Evolutionary conservation across 805 yeast genomes (phyloP).

Genomic region (Blastobotrys attinorum): DNA sequence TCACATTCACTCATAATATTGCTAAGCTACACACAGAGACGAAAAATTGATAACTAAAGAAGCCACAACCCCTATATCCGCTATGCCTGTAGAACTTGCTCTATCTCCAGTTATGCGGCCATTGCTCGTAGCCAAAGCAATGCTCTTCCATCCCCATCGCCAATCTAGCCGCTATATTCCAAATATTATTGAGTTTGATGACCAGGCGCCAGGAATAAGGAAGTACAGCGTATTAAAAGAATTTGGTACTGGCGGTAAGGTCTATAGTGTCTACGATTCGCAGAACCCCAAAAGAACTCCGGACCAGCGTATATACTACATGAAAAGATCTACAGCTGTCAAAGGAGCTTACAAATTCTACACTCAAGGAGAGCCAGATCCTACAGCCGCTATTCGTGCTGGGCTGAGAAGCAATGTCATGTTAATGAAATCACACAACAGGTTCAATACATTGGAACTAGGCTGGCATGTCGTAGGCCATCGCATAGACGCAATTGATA

Average conservation of each 20-base stretch:
- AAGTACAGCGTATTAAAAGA: conserved; percentile 45
- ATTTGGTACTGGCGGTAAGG: conserved; percentile 55
- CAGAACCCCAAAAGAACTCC: conserved; percentile 26
- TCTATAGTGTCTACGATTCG: conserved; percentile 45
- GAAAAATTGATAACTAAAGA: too few species aligned
- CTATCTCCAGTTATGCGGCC: conserved; percentile 57
- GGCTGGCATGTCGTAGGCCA: conserved; percentile 60
- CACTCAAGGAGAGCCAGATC: conserved; percentile 45
- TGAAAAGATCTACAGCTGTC: conserved; percentile 56
- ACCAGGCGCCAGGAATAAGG: conserved; percentile 24
- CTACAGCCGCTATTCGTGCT: conserved; percentile 51
- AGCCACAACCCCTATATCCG: too few species aligned
- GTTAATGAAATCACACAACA: conserved; percentile 36
- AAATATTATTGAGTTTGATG: conserved; percentile 38
- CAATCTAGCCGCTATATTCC: conserved; percentile 51
- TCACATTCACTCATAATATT: too few species aligned
- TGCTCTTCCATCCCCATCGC: conserved; percentile 48
- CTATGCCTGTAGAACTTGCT: conserved; percentile 53
- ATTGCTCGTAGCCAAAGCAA: conserved; percentile 45
- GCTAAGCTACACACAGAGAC: not conserved
- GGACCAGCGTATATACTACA: conserved; percentile 40
- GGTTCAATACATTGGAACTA: conserved; percentile 43
- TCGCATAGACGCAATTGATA: conserved; percentile 52
- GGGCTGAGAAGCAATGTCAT: conserved; percentile 54
- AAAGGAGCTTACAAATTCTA: conserved; percentile 59